phyloP scores from a whole-genome alignment of 2,329 filamentous ascomycete genomes.

The Phyllosticta capitalensis region DNA sequence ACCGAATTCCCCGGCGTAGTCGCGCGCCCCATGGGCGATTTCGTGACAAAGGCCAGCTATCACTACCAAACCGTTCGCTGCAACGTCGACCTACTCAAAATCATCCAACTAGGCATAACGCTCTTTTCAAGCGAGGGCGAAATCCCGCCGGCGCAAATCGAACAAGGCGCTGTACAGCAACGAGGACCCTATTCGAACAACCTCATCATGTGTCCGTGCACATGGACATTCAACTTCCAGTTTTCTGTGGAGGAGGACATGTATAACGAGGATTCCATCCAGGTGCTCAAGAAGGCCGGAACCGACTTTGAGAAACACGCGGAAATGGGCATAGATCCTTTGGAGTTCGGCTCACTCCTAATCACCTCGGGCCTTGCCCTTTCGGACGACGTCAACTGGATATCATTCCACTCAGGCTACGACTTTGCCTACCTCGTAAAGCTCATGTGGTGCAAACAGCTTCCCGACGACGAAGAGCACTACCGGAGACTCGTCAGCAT shows the following conservation, averaged over 20 bases:
- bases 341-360: constrained; percentile 78
- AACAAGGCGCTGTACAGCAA: constrained; percentile 35
- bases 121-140: constrained; percentile 88
- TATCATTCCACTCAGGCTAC: constrained; percentile 95
- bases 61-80: constrained; percentile 96
- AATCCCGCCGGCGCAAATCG: constrained; percentile 62
- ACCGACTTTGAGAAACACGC: constrained; percentile 82
- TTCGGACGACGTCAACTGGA: constrained; percentile 83
- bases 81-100: constrained; percentile 94
- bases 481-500: constrained; percentile 84
- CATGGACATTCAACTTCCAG: constrained; percentile 99
- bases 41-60: constrained; percentile 92
- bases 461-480: constrained; percentile 81
- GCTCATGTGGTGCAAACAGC: constrained; percentile 69
- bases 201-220: constrained; percentile 63
- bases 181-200: constrained; percentile 38
- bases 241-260: constrained; percentile 93
- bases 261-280: constrained; percentile 93
- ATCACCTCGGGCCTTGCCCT: constrained; percentile 89
- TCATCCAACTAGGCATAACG: constrained; percentile 93
- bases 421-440: constrained; percentile 98
- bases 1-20: constrained; percentile 98
- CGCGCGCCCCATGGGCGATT: constrained; percentile 86
- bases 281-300: constrained; percentile 81
- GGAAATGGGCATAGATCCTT: constrained; percentile 76